Conservation (phyloP, 306 rosid species). For the Acacia acuminata region DNA sequence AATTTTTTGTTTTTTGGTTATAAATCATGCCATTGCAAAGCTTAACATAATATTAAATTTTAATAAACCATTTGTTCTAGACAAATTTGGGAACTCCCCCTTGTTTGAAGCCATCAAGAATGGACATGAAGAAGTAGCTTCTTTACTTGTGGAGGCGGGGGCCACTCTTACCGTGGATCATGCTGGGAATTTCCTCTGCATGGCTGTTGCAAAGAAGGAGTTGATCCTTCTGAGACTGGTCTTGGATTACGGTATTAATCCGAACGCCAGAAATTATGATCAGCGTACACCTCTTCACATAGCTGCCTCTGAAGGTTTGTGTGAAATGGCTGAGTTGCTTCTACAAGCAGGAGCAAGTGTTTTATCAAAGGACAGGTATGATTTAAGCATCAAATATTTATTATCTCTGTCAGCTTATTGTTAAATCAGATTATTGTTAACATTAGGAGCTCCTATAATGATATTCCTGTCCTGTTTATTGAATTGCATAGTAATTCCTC, state of each 20-base stretch:
- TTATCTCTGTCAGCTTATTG: neutral
- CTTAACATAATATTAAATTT: constrained; percentile 10
- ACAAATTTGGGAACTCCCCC: constrained; percentile 67
- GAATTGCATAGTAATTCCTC: neutral
- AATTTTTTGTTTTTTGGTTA: no score
- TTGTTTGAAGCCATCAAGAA: constrained; percentile 70
- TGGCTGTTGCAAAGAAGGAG: constrained; percentile 47
- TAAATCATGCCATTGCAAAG: constrained; percentile 1
- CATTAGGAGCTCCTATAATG: constrained; percentile 8
- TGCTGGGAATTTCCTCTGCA: constrained; percentile 60
- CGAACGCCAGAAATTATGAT: constrained; percentile 68
- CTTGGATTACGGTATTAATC: constrained; percentile 53
- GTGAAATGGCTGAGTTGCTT: constrained; percentile 47
- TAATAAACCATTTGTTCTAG: constrained; percentile 34
- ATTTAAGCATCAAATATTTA: neutral
- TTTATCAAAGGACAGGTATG: constrained; percentile 62
- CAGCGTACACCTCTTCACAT: constrained; percentile 62
- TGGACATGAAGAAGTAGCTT: constrained; percentile 56
- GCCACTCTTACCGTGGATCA: constrained; percentile 56
- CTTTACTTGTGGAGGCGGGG: constrained; percentile 52
- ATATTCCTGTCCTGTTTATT: neutral
- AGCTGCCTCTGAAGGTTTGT: constrained; percentile 66
- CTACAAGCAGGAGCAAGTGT: constrained; percentile 70
- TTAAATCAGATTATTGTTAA: neutral
- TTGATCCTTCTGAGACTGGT: constrained; percentile 45